A percentile compares a stretch with the other conserved stretches of the same genome.
phyloP scores from a whole-genome alignment of 257 asterid species.

The Ilex aquifolium region DNA sequence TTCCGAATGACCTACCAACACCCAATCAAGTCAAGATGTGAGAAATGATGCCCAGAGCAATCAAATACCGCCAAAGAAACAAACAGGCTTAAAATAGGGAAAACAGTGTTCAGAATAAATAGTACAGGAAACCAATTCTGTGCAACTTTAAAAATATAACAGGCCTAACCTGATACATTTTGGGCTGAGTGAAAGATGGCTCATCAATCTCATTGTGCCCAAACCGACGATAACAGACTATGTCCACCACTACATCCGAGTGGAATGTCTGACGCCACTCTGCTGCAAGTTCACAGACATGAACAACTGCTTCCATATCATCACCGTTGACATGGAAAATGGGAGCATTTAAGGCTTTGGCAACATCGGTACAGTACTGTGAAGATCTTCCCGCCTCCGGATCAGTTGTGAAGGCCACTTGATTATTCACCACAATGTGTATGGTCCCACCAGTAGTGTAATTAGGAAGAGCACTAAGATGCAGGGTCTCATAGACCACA shows the following conservation, averaged over 20 bases:
- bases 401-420: constrained; percentile 73
- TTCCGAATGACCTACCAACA: constrained; percentile 15
- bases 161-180: constrained; percentile 61
- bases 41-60: neutral
- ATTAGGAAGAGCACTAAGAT: constrained; percentile 22
- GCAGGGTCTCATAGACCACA: constrained; percentile 27
- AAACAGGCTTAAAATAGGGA: too few relatives aligned
- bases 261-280: constrained; percentile 80
- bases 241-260: constrained; percentile 70
- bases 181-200: constrained; percentile 79
- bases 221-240: constrained; percentile 70
- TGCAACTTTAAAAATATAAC: constrained; percentile 1
- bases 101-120: too few relatives aligned
- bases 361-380: constrained; percentile 76
- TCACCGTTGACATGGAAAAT: constrained; percentile 83
- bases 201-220: constrained; percentile 82
- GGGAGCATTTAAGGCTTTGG: constrained; percentile 62
- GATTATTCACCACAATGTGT: constrained; percentile 75
- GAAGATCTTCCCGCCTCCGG: constrained; percentile 64
- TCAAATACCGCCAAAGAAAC: too few relatives aligned
- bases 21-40: neutral
- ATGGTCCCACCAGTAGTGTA: constrained; percentile 46
- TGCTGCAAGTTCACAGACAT: constrained; percentile 74
- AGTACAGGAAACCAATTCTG: too few relatives aligned
- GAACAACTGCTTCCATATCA: constrained; percentile 71